Percentiles rank a stretch among this genome's conserved stretches.
Conservation (phyloP, 495 filamentous ascomycete species). For the Pseudomonodictys pantanalensis region DNA sequence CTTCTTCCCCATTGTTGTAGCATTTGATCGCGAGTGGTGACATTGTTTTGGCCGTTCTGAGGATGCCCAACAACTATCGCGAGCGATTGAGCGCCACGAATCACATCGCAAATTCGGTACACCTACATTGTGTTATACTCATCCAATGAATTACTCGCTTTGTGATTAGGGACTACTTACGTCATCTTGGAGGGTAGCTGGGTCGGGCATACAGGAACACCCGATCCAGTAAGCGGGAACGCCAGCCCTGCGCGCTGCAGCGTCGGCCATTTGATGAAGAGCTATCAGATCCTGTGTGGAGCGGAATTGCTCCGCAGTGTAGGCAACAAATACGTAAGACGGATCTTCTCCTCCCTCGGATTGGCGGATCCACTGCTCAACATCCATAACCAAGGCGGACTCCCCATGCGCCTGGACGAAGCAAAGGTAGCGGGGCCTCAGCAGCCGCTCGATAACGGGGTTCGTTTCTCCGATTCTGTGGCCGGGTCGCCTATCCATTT, state of each 20-base stretch:
- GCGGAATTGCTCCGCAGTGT: conserved; percentile 37
- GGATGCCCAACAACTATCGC: conserved; percentile 35
- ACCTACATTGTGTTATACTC: no score
- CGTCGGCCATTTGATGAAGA: conserved; percentile 35
- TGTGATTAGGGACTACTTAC: no score
- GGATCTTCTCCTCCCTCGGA: conserved; percentile 22
- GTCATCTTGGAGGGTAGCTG: conserved; percentile 19
- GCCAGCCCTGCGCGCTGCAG: conserved; percentile 37
- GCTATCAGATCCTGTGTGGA: conserved; percentile 8
- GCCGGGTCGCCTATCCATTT: conserved; percentile 11
- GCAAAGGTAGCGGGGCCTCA: conserved; percentile 28
- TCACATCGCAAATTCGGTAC: conserved; percentile 44
- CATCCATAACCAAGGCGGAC: conserved; percentile 3
- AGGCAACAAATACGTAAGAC: conserved; percentile 36
- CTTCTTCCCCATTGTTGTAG: conserved; percentile 45
- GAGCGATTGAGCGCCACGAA: conserved; percentile 40
- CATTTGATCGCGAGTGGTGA: conserved; percentile 11
- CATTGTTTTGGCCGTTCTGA: not conserved
- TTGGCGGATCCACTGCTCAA: conserved; percentile 32
- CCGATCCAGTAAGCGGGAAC: conserved; percentile 42
- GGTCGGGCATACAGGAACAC: conserved; percentile 23
- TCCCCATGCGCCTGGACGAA: conserved; percentile 10
- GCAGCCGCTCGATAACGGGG: conserved; percentile 19
- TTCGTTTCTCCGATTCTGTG: conserved; percentile 11
- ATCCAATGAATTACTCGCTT: no score